A percentile compares a stretch with the other conserved stretches of the same genome.
phyloP scores from a whole-genome alignment of 139 green algal species.

The Nannochloris sp. region DNA sequence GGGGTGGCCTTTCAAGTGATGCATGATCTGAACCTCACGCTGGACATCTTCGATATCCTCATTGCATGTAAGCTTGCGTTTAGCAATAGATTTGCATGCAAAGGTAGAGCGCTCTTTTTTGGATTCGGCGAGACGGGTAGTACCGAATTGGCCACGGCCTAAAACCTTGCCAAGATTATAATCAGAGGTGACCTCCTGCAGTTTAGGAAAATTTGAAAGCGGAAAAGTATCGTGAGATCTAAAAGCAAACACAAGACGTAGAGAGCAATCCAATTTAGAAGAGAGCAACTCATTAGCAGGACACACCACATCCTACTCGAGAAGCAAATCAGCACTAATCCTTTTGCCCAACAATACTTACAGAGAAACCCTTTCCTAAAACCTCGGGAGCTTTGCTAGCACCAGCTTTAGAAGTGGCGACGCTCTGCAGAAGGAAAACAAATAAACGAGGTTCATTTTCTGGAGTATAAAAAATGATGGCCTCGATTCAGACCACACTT shows the following conservation, averaged over 20 bases:
- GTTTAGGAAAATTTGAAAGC: too few relatives aligned
- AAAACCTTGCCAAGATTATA: slow-evolving; percentile 47
- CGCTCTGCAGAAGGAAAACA: neutral
- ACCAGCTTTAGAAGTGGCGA: neutral
- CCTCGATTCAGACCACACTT: neutral
- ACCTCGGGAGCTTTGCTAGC: neutral
- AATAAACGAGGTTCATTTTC: neutral
- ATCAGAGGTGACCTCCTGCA: slow-evolving; percentile 35
- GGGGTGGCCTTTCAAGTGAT: slow-evolving; percentile 75
- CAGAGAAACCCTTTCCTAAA: neutral
- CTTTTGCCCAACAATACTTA: neutral
- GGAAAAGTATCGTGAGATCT: neutral
- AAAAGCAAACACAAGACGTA: neutral
- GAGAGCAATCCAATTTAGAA: too few relatives aligned
- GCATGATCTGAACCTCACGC: slow-evolving; percentile 92
- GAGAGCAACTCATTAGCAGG: too few relatives aligned
- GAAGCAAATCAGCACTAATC: too few relatives aligned
- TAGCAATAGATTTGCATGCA: slow-evolving; percentile 81
- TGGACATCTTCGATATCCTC: slow-evolving; percentile 94
- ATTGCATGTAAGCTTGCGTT: slow-evolving; percentile 61
- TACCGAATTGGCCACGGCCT: slow-evolving; percentile 49
- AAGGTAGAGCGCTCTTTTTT: slow-evolving; percentile 32
- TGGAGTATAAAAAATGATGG: neutral
- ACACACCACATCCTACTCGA: too few relatives aligned
- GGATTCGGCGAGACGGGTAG: slow-evolving; percentile 34